A percentile compares a stretch with the other conserved stretches of the same genome.
Evolutionary conservation across 495 filamentous ascomycete genomes (phyloP).

Genomic region (Lentithecium fluviatile): DNA sequence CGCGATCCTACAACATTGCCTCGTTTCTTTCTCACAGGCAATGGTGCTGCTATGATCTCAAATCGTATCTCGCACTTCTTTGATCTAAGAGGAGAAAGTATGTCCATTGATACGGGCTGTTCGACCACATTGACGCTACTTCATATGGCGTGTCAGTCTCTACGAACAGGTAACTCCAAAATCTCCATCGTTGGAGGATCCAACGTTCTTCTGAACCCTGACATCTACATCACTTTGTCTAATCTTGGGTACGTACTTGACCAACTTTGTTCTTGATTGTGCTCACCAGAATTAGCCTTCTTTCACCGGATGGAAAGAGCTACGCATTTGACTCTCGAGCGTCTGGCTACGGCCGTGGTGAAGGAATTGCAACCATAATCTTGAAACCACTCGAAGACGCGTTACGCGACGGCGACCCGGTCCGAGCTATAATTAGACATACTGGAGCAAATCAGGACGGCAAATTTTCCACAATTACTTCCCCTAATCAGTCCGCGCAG

Average conservation of each 20-base stretch:
- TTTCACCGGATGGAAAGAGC: constrained; percentile 22
- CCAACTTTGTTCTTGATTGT: background rate
- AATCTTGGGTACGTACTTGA: background rate
- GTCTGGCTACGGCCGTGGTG: constrained; percentile 16
- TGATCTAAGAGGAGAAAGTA: constrained; percentile 14
- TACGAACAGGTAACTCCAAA: background rate
- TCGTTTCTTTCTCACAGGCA: constrained; percentile 2
- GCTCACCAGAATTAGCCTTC: background rate
- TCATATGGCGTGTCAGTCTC: constrained; percentile 8
- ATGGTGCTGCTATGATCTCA: background rate
- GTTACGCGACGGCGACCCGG: constrained; percentile 38
- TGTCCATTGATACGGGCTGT: constrained; percentile 21
- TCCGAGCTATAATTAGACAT: constrained; percentile 48
- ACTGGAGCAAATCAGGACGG: constrained; percentile 49
- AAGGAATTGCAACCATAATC: constrained; percentile 12
- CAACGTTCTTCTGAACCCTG: constrained; percentile 1
- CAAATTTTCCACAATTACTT: constrained; percentile 37
- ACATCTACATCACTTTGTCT: background rate
- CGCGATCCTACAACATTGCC: constrained; percentile 32
- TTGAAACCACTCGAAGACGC: constrained; percentile 43
- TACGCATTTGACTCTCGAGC: constrained; percentile 25
- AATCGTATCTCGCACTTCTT: constrained; percentile 22
- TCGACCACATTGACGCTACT: constrained; percentile 11
- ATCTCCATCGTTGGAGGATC: constrained; percentile 3
- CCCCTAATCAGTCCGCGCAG: constrained; percentile 3